Evolutionary conservation across 208 protist species (phyloP), one percentile per base, ranked within the genome.

Genomic region (Leishmania major): DNA sequence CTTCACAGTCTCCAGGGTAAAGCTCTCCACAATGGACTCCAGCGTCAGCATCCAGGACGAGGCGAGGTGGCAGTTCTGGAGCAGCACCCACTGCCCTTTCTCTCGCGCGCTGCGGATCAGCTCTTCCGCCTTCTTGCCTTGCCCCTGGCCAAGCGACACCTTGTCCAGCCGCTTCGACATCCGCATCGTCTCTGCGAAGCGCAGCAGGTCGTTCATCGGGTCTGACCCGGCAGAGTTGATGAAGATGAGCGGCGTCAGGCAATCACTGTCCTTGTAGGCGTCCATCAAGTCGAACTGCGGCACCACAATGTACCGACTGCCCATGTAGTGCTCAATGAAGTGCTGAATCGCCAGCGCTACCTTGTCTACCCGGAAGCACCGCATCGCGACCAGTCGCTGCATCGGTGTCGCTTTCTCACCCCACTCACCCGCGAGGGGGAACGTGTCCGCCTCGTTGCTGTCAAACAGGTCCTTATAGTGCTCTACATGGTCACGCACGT

Each of bases 51-150:
- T 99, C 95, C 97, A 99, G 10, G 95, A 98, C 22, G 95, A 95
- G 77, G 97, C 97, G 1, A 99, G 88, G 88, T 99, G 99, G 87
- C 99, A 99, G 86, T 99, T 99, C 87, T 99, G 99, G 77, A 99
- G 91, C 60, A 99, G 87, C 49, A 99, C 94, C 98, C 98, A 99
- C 85, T 94, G 94, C 28, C 97, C 98, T 47, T 86, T 91, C 86
- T 98, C 95, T 19, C 94, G 88, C 31, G 88, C 96, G 74, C 92
- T 91, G 37, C 45, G 82, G 43, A 99, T 95, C 73, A 98, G 91
- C 82, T 97, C 96, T 87, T 99, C 95, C 7, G 98, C 97, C 76
- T 96, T 98, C 66, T 89, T 91, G 35, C 99, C 98, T 82, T 99
- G 98, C 28, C 98, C 98, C 78, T 99, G 97, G 13, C 99, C 99